These are phyloP conservation scores for Triticum dicoccoides DNA, from an alignment of 176 grass and related monocot species.

Conservation along the genomic window DNA sequence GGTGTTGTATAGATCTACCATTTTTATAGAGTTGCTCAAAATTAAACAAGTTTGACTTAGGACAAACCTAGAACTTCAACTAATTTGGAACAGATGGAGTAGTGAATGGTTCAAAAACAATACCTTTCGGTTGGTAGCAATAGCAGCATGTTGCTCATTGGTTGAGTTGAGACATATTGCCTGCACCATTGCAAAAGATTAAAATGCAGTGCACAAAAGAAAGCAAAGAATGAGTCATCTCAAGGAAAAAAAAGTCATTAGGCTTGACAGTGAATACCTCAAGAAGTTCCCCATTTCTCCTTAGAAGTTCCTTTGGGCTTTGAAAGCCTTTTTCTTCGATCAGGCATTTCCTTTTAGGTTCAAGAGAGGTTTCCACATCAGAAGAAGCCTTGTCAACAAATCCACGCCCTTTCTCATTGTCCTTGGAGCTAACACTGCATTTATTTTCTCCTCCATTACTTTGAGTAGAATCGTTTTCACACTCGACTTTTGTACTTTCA, in stretches of 20 bases:
- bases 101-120: constrained; percentile 15
- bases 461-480: constrained; percentile 32
- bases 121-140: constrained; percentile 93
- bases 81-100: neutral
- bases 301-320: constrained; percentile 73
- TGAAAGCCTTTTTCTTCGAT: constrained; percentile 47
- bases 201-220: constrained; percentile 18
- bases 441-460: constrained; percentile 37
- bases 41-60: neutral
- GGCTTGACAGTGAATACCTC: constrained; percentile 60
- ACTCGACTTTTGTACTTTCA: constrained; percentile 28
- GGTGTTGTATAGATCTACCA: neutral
- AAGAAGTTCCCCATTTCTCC: constrained; percentile 88
- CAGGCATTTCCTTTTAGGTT: constrained; percentile 55
- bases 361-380: constrained; percentile 36
- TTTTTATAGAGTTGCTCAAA: neutral
- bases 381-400: constrained; percentile 2
- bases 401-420: constrained; percentile 22
- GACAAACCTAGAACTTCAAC: neutral
- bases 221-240: constrained; percentile 25
- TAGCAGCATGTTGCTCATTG: constrained; percentile 71
- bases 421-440: constrained; percentile 1
- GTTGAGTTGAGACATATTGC: constrained; percentile 84
- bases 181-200: constrained; percentile 44
- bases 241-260: neutral